Evolutionary conservation across 495 filamentous ascomycete genomes (phyloP), one percentile per base, ranked within the genome.

Genomic region (Annulohypoxylon stygium): DNA sequence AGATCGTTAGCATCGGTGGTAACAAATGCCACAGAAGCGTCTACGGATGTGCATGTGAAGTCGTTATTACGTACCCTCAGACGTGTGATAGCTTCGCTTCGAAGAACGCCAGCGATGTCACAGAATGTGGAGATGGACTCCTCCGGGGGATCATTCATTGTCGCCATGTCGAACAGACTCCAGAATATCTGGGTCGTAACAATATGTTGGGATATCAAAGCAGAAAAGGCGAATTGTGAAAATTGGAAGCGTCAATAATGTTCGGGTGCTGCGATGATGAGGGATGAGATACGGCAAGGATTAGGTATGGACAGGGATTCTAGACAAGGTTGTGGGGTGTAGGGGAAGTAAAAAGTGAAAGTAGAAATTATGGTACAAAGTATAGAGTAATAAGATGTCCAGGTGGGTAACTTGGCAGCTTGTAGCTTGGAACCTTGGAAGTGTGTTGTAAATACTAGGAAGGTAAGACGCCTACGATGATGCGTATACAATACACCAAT

Each of bases 61-160:
- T 33, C 10, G 26, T 25, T 1, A 55, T n/a, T 16, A 43, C 0
- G 14, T 78, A 84, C 84, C 78, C 81, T 84, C 23, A 86, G 63
- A 47, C 78, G 80, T 16, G 60, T 73, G 43, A 84, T 76, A 6
- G 76, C 79, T 45, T 83, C 78, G 4, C 59, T 34, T 18, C 80
- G 77, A 67, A 57, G 45, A 6, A 85, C 43, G n/a, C 53, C 75
- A 14, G 78, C 70, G 48, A 83, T 57, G 36, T 74, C 67, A 47
- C 74, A 55, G 57, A 86, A 74, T 43, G 66, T 12, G n/a, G 20
- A 2, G 36, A 82, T 74, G 59, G 73, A 70, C 0, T 75, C 69
- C 20, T 82, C 78, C 2, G 66, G 51, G 1, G 82, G 83, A 10
- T 80, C 69, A 6, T 41, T 55, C 9, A 23, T 62, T 16, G 51